Percentiles rank a stretch among this genome's conserved stretches.
phyloP scores from a whole-genome alignment of 495 filamentous ascomycete species.

The Bathelium albidoporum region DNA sequence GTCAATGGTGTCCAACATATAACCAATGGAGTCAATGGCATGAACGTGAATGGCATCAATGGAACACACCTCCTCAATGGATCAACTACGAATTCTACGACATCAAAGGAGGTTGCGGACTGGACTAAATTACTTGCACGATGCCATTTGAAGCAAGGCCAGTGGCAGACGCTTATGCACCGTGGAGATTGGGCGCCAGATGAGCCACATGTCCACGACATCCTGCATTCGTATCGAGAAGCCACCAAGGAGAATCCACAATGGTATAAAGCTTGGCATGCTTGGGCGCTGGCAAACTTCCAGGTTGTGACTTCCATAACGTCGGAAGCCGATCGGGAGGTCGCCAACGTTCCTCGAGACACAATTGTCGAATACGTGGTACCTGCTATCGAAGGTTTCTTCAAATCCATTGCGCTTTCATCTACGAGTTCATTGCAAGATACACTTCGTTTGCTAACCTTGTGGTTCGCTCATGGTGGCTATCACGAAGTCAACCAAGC shows the following conservation, averaged over 20 bases:
- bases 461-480: conserved; percentile 94
- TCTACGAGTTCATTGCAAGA: conserved; percentile 89
- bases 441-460: conserved; percentile 78
- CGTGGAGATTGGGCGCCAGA: conserved; percentile 78
- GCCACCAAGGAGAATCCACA: conserved; percentile 84
- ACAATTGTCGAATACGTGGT: conserved; percentile 81
- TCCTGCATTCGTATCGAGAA: conserved; percentile 75
- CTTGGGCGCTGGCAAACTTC: conserved; percentile 98
- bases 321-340: conserved; percentile 49
- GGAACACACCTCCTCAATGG: conserved; percentile 24
- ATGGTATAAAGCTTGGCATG: conserved; percentile 99
- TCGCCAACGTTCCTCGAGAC: conserved; percentile 44
- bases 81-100: conserved; percentile 13
- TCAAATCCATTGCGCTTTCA: conserved; percentile 87
- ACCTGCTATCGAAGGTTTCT: conserved; percentile 87
- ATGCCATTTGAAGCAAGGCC: conserved; percentile 88
- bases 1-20: conserved; percentile 24
- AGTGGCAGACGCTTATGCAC: conserved; percentile 80
- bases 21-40: conserved; percentile 52
- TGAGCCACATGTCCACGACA: conserved; percentile 51
- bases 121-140: conserved; percentile 76
- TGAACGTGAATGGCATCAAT: conserved; percentile 33
- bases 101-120: conserved; percentile 38
- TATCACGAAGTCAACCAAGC: conserved; percentile 74
- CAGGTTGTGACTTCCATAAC: conserved; percentile 82